Conservation (phyloP, 306 rosid species). For the Casuarina equisetifolia region DNA sequence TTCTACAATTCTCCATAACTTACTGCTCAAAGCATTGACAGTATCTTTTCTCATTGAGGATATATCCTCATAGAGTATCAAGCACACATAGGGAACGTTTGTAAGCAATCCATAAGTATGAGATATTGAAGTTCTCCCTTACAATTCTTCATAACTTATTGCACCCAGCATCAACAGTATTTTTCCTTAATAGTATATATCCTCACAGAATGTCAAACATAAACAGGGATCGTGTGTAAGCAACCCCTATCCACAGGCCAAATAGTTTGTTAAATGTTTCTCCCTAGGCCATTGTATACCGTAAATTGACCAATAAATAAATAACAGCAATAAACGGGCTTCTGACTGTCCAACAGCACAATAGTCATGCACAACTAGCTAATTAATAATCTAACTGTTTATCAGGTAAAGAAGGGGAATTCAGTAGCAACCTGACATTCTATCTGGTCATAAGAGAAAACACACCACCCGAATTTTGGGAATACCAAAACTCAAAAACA, state of each 20-base stretch:
- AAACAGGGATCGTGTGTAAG: neutral
- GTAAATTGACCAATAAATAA: neutral
- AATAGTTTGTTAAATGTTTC: neutral
- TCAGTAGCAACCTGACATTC: neutral
- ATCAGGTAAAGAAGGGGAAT: neutral
- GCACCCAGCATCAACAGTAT: neutral
- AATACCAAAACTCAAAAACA: neutral
- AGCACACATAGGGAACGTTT: neutral
- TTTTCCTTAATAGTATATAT: neutral
- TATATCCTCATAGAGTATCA: neutral
- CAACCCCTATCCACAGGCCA: neutral
- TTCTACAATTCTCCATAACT: neutral
- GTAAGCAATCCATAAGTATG: neutral
- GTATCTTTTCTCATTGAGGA: neutral
- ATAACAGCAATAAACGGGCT: neutral
- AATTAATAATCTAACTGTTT: neutral
- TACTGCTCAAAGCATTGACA: neutral
- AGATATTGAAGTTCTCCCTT: neutral
- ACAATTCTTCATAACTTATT: neutral
- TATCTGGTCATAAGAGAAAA: neutral
- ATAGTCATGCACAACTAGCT: neutral
- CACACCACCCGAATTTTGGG: neutral
- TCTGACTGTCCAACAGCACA: neutral
- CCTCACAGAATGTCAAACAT: neutral
- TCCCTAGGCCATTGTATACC: neutral